Base-by-base conservation (phyloP, 352 stramenopile genomes). In the Pythium guiyangense region DNA sequence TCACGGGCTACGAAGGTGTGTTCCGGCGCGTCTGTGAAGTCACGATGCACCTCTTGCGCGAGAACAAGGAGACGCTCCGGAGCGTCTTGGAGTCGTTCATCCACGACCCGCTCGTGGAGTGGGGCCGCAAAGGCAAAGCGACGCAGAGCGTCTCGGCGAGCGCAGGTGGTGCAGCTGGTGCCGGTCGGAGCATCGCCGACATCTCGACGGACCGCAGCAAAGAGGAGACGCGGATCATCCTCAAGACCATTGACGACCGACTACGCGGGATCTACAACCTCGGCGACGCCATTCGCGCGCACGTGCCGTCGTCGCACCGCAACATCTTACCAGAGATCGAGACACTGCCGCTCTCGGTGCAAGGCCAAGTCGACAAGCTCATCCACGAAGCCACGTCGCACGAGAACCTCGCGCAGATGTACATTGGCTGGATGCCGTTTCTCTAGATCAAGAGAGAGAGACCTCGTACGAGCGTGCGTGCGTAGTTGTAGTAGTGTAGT, bases 81-180 rank as follows among this genome's bases (percentile, higher is more conserved):
- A 99, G 92, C 54, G 96, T 99, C 42, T 74, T 99, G 6, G 97
- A 99, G 71, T 97, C 96, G n/a, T 99, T 99, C 67, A 79, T 99
- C 27, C 97, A 98, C 61, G 97, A 99, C 67, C 97, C 97, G 22
- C 66, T 97, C 15, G 90, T 97, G 8, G 90, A 97, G 66, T 97
- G 90, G 90, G 79, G 86, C 12, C 74, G 86, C 14, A 80, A 79
- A 11, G 84, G 84, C 22, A 92, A 93, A 64, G 72, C 78, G 26
- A 70, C 70, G 5, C 78, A 92, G 45, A 18, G n/a, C 3, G 37
- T 56, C 5, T 35, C 66, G 2, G 60, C 57, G 6, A 42, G 10
- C 8, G 17, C 46, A 3, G 45, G 11, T 4, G n/a, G n/a, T 25
- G 71, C 17, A 10, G 14, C 42, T 47, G 42, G 42, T 6, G 42